A percentile compares a stretch with the other conserved stretches of the same genome.
These are phyloP conservation scores for Niebla homalea DNA, from an alignment of 495 filamentous ascomycete species.

Conservation along the genomic window DNA sequence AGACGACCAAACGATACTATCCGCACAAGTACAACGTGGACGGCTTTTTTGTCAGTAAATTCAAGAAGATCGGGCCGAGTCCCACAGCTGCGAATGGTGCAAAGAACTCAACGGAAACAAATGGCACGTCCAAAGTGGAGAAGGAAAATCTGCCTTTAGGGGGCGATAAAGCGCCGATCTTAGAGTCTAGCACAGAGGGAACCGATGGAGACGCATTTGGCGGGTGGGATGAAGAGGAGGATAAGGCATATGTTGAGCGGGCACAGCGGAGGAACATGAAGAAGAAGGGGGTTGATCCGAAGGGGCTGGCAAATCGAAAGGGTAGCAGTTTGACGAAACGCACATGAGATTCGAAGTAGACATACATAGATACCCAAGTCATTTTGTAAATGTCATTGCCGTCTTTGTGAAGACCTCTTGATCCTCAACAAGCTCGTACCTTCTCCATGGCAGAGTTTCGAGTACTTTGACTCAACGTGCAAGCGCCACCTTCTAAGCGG, in stretches of 20 bases:
- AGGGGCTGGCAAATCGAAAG: slow-evolving; percentile 22
- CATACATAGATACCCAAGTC: background rate
- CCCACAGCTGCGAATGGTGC: slow-evolving; percentile 26
- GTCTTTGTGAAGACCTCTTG: no score
- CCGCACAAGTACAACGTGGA: slow-evolving; percentile 94
- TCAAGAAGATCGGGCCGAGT: slow-evolving; percentile 79
- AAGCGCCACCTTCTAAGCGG: background rate
- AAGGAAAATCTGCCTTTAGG: slow-evolving; percentile 16
- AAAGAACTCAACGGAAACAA: slow-evolving; percentile 21
- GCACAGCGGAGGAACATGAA: slow-evolving; percentile 43
- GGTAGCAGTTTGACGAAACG: no score
- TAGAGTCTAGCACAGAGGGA: slow-evolving; percentile 25
- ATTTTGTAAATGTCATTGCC: background rate
- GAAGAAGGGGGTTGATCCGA: slow-evolving; percentile 55
- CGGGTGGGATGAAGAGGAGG: slow-evolving; percentile 49
- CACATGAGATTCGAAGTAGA: no score
- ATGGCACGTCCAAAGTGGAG: slow-evolving; percentile 14
- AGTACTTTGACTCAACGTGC: no score
- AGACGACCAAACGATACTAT: slow-evolving; percentile 78
- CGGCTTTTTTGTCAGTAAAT: slow-evolving; percentile 95
- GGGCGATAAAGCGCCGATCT: slow-evolving; percentile 36
- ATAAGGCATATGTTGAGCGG: slow-evolving; percentile 44
- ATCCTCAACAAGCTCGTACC: no score
- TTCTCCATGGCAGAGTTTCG: no score
- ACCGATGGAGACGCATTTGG: slow-evolving; percentile 40